A percentile compares a stretch with the other conserved stretches of the same genome.
Evolutionary conservation across 2,329 filamentous ascomycete species (phyloP).

Genomic region (Penicillium concentricum): DNA sequence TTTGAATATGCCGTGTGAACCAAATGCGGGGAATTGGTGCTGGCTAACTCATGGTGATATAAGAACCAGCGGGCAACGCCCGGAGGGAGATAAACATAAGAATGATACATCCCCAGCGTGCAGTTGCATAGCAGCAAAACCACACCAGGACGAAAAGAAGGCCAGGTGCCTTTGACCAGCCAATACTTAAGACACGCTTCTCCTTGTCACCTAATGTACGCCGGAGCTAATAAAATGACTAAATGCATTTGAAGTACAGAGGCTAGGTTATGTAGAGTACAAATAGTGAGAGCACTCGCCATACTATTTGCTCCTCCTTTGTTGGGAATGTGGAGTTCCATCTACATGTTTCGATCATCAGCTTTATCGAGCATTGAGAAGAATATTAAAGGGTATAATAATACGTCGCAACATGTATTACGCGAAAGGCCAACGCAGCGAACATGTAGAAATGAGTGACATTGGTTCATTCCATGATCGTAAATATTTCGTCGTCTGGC

Average conservation of each 20-base stretch:
- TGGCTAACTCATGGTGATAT: conserved; percentile 6
- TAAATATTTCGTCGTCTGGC: neutral
- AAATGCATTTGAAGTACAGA: neutral
- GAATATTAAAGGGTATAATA: neutral
- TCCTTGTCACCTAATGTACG: neutral
- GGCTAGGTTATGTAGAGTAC: neutral
- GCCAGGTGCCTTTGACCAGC: neutral
- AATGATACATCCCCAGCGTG: conserved; percentile 7
- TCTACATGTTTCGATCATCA: neutral
- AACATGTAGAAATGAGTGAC: conserved; percentile 2
- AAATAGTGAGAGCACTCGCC: conserved; percentile 7
- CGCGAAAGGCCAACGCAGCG: neutral
- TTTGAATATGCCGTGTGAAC: neutral
- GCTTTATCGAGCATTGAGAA: neutral
- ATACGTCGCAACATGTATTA: conserved; percentile 10
- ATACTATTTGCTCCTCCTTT: neutral
- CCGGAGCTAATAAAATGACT: neutral
- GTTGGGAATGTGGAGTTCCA: conserved; percentile 11
- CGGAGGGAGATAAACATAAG: conserved; percentile 12
- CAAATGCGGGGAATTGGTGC: conserved; percentile 11
- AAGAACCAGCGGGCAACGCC: conserved; percentile 12
- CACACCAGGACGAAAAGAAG: neutral
- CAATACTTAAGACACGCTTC: neutral
- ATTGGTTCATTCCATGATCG: neutral
- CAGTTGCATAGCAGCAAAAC: neutral